Base-by-base conservation (phyloP, 2,329 filamentous ascomycete genomes). In the Paracoccidioides brasiliensis region DNA sequence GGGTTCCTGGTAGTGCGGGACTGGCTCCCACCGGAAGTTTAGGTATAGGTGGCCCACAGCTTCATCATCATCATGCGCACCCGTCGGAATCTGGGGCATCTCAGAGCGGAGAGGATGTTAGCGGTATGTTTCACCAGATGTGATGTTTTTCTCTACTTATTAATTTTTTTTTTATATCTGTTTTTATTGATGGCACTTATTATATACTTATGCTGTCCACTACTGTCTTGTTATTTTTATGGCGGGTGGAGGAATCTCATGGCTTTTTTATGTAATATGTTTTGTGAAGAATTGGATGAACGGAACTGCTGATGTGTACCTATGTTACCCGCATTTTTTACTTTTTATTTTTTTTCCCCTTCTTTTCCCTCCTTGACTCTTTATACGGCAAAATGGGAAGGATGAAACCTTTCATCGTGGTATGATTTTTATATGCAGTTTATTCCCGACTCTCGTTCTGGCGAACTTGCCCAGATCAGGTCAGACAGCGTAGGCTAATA, bases 81-180 rank as follows among this genome's bases (percentile, higher is more conserved):
- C 78, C 79, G 57, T 85, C 87, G 69, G 84, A 82, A 68, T 78
- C 67, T 56, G 65, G 66, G 54, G 66, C 70, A 58, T 28, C 78
- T 64, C 80, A 81, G 69, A 79, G 81, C 72, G 82, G 81, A 70
- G 86, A 90, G 68, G 89, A 83, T 71, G 80, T 93, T 82, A 90
- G 90, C 84, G 90, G 90, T 95, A 95, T 94, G 90, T 95, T 90
- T 79, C 85, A 89, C 80, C 87, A 90, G 79, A 88, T 93, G 84
- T 93, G 83, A 88, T 66, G 57, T 59, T 48, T 44, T 60, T 55
- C 14, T 59, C 61, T 58, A 50, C 56, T 58, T 41, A 41, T 7
- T 50, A 49, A 28, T 5, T 48, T 57, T 63, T 66, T 64, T 64
- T 67, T 64, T 62, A 62, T 67, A 62, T 67, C 63, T 62, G 58